phyloP scores from a whole-genome alignment of 169 alveolate species.

The Eimeria praecox region DNA sequence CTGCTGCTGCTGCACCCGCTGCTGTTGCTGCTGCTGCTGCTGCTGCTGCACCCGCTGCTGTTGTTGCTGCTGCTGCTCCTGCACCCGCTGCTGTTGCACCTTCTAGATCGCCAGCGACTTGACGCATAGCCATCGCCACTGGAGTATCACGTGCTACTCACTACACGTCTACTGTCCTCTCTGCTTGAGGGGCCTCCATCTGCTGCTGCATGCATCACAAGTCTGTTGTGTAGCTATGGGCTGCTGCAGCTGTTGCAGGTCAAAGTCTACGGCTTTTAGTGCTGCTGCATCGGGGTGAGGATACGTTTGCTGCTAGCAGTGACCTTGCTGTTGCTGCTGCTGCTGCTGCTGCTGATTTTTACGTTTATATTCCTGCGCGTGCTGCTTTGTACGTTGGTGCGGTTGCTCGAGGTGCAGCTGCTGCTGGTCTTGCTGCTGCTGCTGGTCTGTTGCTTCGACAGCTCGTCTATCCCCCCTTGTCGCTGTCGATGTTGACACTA shows the following conservation, averaged over 20 bases:
- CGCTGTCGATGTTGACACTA: not conserved
- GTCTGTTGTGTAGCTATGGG: not conserved
- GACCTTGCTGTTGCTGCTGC: constrained; percentile 5
- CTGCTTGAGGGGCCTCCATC: constrained; percentile 25
- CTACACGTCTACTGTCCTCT: not conserved
- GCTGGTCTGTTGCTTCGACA: not conserved
- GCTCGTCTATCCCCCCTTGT: not conserved
- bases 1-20: not conserved
- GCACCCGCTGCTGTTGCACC: not conserved
- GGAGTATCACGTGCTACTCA: not conserved
- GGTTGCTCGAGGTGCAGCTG: not conserved
- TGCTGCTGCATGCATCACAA: not conserved
- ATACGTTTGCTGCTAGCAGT: not conserved
- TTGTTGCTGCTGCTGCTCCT: too few relatives aligned
- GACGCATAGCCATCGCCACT: constrained; percentile 30
- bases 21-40: not conserved
- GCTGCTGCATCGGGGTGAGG: not conserved
- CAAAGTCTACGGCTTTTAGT: not conserved
- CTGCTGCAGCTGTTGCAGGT: not conserved
- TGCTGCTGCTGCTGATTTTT: not conserved
- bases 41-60: not conserved
- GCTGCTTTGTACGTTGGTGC: not conserved
- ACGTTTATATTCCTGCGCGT: not conserved
- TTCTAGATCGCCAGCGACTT: not conserved
- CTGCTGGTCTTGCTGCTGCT: not conserved